These are phyloP conservation scores for Ascobolus immersus DNA, from an alignment of 495 filamentous ascomycete genomes.

Conservation along the genomic window DNA sequence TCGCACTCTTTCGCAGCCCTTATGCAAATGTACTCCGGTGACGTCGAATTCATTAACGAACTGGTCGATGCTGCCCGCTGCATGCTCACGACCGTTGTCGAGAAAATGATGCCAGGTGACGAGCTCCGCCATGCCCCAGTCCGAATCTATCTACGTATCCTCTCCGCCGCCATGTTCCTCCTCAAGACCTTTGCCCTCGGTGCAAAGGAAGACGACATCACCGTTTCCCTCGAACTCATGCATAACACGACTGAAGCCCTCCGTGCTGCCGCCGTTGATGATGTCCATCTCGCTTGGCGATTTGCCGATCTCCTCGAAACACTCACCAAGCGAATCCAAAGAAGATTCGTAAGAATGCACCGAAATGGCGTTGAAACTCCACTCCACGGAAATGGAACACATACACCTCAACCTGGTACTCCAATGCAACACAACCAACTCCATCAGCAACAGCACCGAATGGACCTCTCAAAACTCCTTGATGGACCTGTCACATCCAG, in stretches of 20 bases:
- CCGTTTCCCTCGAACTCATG: conserved; percentile 54
- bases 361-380: too few relatives aligned
- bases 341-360: conserved; percentile 33
- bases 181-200: conserved; percentile 86
- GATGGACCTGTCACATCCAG: too few relatives aligned
- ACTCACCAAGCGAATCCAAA: conserved; percentile 45
- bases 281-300: conserved; percentile 80
- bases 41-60: conserved; percentile 52
- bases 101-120: conserved; percentile 54
- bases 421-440: too few relatives aligned
- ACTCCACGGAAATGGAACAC: too few relatives aligned
- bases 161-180: conserved; percentile 84
- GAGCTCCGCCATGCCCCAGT: conserved; percentile 83
- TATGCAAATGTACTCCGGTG: conserved; percentile 29
- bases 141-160: conserved; percentile 78
- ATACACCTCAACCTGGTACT: too few relatives aligned
- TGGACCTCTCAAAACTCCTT: conserved; percentile 1
- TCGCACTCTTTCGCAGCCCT: conserved; percentile 26
- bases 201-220: conserved; percentile 67
- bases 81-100: conserved; percentile 56
- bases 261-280: conserved; percentile 68
- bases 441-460: background rate
- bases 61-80: conserved; percentile 70
- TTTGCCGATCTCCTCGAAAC: conserved; percentile 82
- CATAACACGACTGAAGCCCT: conserved; percentile 57